A percentile compares a stretch with the other conserved stretches of the same genome.
Conservation (phyloP, 371 early-diverging fungal species). For the Cladochytrium tenue region DNA sequence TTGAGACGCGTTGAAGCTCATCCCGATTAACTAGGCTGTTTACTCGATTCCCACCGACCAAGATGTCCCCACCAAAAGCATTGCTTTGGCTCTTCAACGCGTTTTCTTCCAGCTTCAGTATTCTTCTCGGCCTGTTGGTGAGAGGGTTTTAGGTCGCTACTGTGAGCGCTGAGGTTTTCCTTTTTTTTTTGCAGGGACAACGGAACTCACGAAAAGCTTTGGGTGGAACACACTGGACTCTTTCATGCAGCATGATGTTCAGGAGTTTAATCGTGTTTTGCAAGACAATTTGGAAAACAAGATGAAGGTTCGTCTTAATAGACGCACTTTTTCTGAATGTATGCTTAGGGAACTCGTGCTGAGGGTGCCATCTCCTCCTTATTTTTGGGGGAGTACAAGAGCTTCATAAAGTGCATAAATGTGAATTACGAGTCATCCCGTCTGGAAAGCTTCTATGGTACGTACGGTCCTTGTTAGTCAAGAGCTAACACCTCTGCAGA, state of each 20-base stretch:
- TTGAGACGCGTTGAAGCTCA: constrained; percentile 2
- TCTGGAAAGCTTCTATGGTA: constrained; percentile 83
- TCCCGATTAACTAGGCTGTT: constrained; percentile 50
- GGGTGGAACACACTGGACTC: constrained; percentile 95
- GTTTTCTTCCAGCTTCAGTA: constrained; percentile 90
- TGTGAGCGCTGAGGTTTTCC: not conserved
- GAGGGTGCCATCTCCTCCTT: constrained; percentile 89
- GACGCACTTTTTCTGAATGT: constrained; percentile 5
- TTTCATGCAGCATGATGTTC: constrained; percentile 97
- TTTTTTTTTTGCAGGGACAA: constrained; percentile 61
- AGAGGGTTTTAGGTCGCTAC: constrained; percentile 9
- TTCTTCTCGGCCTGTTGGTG: constrained; percentile 67
- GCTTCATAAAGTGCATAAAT: constrained; percentile 90
- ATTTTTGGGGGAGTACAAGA: constrained; percentile 95
- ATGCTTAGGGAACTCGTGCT: constrained; percentile 73
- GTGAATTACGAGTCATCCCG: constrained; percentile 94
- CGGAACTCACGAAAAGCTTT: constrained; percentile 92
- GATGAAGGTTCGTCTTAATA: constrained; percentile 71
- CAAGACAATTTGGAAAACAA: constrained; percentile 94
- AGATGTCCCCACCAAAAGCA: constrained; percentile 81
- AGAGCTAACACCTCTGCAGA: constrained; percentile 50
- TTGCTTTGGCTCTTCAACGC: constrained; percentile 91
- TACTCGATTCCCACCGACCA: constrained; percentile 88
- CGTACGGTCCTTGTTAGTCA: not conserved
- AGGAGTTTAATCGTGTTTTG: constrained; percentile 94